Base-by-base conservation (phyloP, 73 alveolate species). In the Effrenium voratum region DNA sequence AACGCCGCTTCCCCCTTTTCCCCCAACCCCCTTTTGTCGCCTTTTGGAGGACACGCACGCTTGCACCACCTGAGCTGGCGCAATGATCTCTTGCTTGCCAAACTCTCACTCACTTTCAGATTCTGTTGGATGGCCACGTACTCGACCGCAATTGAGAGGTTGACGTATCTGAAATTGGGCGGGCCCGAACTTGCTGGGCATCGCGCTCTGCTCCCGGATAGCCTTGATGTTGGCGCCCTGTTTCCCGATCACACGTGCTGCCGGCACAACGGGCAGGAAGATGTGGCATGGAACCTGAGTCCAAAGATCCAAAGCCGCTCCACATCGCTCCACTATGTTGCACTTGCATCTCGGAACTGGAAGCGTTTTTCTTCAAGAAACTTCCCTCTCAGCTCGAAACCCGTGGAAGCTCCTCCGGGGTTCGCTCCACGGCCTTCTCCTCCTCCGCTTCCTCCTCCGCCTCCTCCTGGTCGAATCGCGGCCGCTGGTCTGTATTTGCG, bases 271-370 rank as follows among this genome's bases (percentile, higher is more conserved):
- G 16, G 95, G 81, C 49, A 86, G 66, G 66, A 60, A 86, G 70
- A 86, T 30, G 83, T 86, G 95, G 77, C 95, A 86, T 22, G 95
- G 95, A 60, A 86, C 95, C 95, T 86, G 24, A 44, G 93, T 8
- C 2, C 38, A 28, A n/a, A n/a, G n/a, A n/a, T n/a, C n/a, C n/a
- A n/a, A n/a, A n/a, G n/a, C n/a, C n/a, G n/a, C n/a, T n/a, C n/a
- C n/a, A n/a, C n/a, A n/a, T n/a, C n/a, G n/a, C n/a, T n/a, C n/a
- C n/a, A n/a, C n/a, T n/a, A n/a, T n/a, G n/a, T n/a, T n/a, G n/a
- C n/a, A n/a, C n/a, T n/a, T n/a, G n/a, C n/a, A n/a, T n/a, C n/a
- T n/a, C n/a, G n/a, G n/a, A n/a, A n/a, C n/a, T n/a, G n/a, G 40
- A 57, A 30, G 3, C 63, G 88, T 0, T 40, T 38, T 47, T 77